Percentiles rank a stretch among this genome's conserved stretches.
Conservation (phyloP, 2,329 filamentous ascomycete genomes). For the Fusarium chuoi region DNA sequence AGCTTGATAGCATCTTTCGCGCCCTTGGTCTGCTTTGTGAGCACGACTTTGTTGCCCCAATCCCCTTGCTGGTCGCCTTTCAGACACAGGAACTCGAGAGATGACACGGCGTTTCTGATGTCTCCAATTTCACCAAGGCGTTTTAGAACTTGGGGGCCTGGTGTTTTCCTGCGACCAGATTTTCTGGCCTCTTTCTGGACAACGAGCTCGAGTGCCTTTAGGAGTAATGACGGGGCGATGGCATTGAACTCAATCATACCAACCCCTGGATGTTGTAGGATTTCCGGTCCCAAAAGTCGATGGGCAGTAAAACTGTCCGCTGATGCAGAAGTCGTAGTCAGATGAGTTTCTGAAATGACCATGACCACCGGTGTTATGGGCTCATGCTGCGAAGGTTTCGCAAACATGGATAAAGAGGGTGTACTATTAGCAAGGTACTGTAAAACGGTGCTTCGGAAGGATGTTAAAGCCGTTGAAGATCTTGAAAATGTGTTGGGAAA, state of each 20-base stretch:
- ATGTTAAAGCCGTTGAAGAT: conserved; percentile 70
- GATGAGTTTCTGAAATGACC: conserved; percentile 88
- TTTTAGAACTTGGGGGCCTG: conserved; percentile 82
- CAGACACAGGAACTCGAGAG: conserved; percentile 90
- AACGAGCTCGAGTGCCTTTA: conserved; percentile 83
- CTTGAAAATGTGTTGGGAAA: conserved; percentile 80
- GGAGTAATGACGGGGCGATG: conserved; percentile 85
- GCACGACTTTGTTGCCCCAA: conserved; percentile 79
- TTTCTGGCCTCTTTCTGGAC: conserved; percentile 86
- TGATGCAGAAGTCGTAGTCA: conserved; percentile 85
- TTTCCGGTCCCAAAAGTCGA: conserved; percentile 85
- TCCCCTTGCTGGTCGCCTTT: conserved; percentile 79
- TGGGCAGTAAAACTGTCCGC: conserved; percentile 95
- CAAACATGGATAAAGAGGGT: conserved; percentile 63
- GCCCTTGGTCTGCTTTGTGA: conserved; percentile 74
- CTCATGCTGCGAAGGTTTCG: conserved; percentile 54
- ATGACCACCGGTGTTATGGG: conserved; percentile 80
- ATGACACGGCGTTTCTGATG: conserved; percentile 90
- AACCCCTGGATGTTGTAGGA: conserved; percentile 82
- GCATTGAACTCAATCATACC: conserved; percentile 91
- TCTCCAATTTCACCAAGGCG: conserved; percentile 88
- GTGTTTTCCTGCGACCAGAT: conserved; percentile 78
- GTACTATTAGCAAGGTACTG: conserved; percentile 78
- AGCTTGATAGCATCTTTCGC: conserved; percentile 67
- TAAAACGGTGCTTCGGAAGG: conserved; percentile 80